Evolutionary conservation across 176 grass and related monocot species (phyloP).

Genomic region (Stipa capillata): DNA sequence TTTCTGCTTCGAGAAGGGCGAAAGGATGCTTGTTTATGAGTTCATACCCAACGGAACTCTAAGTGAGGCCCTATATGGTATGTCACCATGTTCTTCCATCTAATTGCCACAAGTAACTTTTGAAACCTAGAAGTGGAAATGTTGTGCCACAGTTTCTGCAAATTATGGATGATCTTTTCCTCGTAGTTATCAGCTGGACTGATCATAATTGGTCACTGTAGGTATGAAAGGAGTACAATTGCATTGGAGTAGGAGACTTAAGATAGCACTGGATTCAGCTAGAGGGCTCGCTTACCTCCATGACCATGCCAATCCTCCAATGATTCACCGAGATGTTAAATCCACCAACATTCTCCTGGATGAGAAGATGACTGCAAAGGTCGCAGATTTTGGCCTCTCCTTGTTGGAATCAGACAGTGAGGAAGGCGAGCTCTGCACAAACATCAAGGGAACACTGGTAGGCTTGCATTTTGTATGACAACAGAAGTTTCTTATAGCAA

Average conservation of each 20-base stretch:
- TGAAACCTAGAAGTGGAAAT: background rate
- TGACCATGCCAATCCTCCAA: conserved; percentile 89
- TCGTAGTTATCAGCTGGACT: background rate
- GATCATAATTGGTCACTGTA: conserved; percentile 11
- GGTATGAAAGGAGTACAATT: conserved; percentile 68
- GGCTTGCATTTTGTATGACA: background rate
- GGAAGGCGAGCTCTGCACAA: conserved; percentile 43
- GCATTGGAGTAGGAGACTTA: conserved; percentile 67
- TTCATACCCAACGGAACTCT: conserved; percentile 67
- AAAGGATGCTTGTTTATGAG: conserved; percentile 86
- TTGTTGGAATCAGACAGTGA: conserved; percentile 54
- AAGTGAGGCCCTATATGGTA: conserved; percentile 68
- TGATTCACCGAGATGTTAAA: conserved; percentile 93
- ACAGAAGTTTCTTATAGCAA: background rate
- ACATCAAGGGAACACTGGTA: conserved; percentile 86
- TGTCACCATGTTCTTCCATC: background rate
- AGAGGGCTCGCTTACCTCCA: conserved; percentile 89
- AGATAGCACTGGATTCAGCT: conserved; percentile 72
- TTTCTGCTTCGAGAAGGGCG: conserved; percentile 86
- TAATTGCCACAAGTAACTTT: background rate
- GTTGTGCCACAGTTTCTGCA: background rate
- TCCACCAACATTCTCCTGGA: conserved; percentile 85
- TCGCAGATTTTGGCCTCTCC: conserved; percentile 85
- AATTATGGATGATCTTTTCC: background rate
- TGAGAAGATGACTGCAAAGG: conserved; percentile 68